Evolutionary conservation across 768 basidiomycete species (phyloP), one percentile per base, ranked within the genome.

Genomic region (Psilocybe tampanensis): DNA sequence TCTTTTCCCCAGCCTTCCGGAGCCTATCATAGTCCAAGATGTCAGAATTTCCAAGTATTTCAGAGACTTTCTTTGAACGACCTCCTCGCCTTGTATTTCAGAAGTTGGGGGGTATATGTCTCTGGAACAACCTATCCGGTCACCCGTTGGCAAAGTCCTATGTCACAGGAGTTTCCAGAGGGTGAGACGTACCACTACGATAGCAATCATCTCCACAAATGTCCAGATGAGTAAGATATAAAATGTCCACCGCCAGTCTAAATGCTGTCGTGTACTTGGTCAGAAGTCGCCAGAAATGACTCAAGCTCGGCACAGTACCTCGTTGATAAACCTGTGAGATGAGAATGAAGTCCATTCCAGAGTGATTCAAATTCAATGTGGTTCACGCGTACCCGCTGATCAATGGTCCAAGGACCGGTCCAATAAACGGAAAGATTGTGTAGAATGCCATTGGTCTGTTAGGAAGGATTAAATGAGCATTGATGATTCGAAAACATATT

Each of bases 201-300:
- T 70, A 0, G 81, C 72, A 8, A 80, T 45, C 13, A 78, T 68
- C 66, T 90, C 79, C 2, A 70, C 72, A 44, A 82, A 83, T 0
- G 82, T 76, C 92, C 92, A 94, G 21, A 89, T 89, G 2, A 86
- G 58, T 53, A 88, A 67, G 12, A 89, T 71, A 53, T 86, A 84
- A 71, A 86, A 94, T 0, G 90, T 90, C 92, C 91, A 94, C 56
- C 88, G 71, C 89, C 89, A 90, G 45, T 78, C 64, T 1, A 79
- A 56, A 61, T 86, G 74, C 82, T 89, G 9, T 23, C 15, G n/a
- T 47, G 62, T 52, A 23, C 29, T 11, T 32, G 8, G 32, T 19
- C n/a, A 18, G 3, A n/a, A 17, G 6, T 44, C 26, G 47, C n/a
- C 12, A 29, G n/a, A 12, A 22, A 45, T 15, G 17, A 12, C 15